Evolutionary conservation across 805 yeast genomes (phyloP), one percentile per base, ranked within the genome.

Genomic region (Candida pseudofarinosa): DNA sequence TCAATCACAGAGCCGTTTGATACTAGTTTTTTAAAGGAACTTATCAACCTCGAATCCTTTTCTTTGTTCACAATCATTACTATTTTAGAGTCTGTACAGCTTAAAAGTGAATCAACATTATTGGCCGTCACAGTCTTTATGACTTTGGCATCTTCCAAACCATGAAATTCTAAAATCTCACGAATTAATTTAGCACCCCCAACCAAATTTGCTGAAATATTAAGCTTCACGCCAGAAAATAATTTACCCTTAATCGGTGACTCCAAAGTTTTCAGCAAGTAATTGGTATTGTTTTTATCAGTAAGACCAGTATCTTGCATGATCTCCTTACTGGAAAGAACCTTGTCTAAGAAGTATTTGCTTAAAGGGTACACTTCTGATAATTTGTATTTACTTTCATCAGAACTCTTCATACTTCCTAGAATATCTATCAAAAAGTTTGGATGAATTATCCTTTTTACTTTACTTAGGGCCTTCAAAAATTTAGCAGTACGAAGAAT

Each of bases 401-500:
- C 34, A 20, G 14, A 36, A 1, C 31, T 19, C 20, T 46, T 44
- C 19, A 46, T 49, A 19, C 48, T 51, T 7, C 49, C 46, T 19
- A 80, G 44, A 0, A 80, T 65, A 34, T 76, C 79, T 2, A 62
- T 62, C 2, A 83, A 45, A 45, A 80, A 83, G 3, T 62, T 55
- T 0, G 89, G 87, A 26, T 78, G 75, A 1, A 85, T 50, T 3
- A 81, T 75, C 41, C 68, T 62, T n/a, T 65, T 61, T 7, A 79
- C 80, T 34, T 69, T 69, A 40, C 88, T 78, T 39, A 89, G 63
- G 16, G 89, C 80, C 35, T 77, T 75, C 41, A 91, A 70, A 54
- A 91, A 90, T 63, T 91, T 93, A 44, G 85, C 96, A 0, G 98
- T 91, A 50, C 97, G 71, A 52, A 85, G 58, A n/a, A 85, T 72